Evolutionary conservation across 78 protist species (phyloP).

Genomic region (Emiliania huxleyi): DNA sequence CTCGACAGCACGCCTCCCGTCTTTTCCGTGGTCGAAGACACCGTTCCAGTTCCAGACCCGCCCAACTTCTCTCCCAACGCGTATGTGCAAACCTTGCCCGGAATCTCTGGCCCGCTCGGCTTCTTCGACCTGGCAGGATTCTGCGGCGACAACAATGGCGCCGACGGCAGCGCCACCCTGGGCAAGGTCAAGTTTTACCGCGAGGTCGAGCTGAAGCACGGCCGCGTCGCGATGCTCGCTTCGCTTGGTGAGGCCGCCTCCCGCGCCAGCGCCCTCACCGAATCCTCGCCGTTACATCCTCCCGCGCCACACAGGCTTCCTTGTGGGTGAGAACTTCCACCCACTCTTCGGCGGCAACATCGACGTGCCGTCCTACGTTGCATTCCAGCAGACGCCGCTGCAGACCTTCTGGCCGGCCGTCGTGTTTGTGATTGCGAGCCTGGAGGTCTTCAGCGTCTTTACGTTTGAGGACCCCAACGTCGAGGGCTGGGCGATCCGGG

Average conservation of each 20-base stretch:
- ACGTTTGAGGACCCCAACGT: not conserved
- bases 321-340: not conserved
- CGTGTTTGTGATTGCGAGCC: not conserved
- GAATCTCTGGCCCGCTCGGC: too few species aligned
- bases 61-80: too few species aligned
- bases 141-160: too few species aligned
- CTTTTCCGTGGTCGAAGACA: too few species aligned
- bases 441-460: not conserved
- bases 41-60: too few species aligned
- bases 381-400: too few species aligned
- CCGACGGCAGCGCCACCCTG: not conserved
- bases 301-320: slow-evolving; percentile 1
- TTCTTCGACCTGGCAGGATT: too few species aligned
- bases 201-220: slow-evolving; percentile 14
- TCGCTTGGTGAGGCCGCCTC: not conserved
- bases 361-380: not conserved
- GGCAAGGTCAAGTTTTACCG: not conserved
- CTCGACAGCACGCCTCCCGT: too few species aligned
- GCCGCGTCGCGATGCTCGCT: too few species aligned
- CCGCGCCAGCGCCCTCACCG: too few species aligned
- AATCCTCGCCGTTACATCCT: slow-evolving; percentile 30
- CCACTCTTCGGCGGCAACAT: slow-evolving; percentile 24
- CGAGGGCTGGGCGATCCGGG: not conserved
- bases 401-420: not conserved
- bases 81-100: too few species aligned